Percentiles rank a stretch among this genome's conserved stretches.
Conservation (phyloP, 2,329 filamentous ascomycete species). For the Alternaria viburni region DNA sequence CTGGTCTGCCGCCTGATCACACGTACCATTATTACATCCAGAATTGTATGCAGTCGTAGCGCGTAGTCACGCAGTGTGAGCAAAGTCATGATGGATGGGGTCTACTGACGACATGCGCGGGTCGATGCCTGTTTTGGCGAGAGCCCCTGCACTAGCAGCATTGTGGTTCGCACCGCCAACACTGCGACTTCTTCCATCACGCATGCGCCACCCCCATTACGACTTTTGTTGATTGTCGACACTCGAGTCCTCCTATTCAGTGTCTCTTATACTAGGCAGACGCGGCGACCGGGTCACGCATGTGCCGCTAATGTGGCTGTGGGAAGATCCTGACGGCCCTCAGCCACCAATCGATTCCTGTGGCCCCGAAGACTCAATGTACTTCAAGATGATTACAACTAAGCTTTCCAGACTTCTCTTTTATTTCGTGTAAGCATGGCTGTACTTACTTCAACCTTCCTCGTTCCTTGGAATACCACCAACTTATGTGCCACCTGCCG, state of each 20-base stretch:
- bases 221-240: too few relatives aligned
- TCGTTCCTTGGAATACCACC: neutral
- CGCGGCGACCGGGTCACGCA: too few relatives aligned
- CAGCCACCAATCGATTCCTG: too few relatives aligned
- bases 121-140: neutral
- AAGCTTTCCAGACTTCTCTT: too few relatives aligned
- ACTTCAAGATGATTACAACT: too few relatives aligned
- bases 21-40: neutral
- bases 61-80: neutral
- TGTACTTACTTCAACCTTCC: neutral
- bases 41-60: neutral
- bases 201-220: too few relatives aligned
- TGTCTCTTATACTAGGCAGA: too few relatives aligned
- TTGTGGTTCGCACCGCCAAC: neutral
- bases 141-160: neutral
- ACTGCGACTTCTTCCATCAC: neutral
- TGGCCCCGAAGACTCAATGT: too few relatives aligned
- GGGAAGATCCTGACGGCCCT: too few relatives aligned
- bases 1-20: neutral
- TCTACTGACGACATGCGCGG: neutral
- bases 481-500: neutral
- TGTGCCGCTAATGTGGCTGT: too few relatives aligned
- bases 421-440: too few relatives aligned
- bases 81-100: neutral
- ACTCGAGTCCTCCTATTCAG: too few relatives aligned